phyloP scores from a whole-genome alignment of 148 eudicot species.

The Bassia scoparia region DNA sequence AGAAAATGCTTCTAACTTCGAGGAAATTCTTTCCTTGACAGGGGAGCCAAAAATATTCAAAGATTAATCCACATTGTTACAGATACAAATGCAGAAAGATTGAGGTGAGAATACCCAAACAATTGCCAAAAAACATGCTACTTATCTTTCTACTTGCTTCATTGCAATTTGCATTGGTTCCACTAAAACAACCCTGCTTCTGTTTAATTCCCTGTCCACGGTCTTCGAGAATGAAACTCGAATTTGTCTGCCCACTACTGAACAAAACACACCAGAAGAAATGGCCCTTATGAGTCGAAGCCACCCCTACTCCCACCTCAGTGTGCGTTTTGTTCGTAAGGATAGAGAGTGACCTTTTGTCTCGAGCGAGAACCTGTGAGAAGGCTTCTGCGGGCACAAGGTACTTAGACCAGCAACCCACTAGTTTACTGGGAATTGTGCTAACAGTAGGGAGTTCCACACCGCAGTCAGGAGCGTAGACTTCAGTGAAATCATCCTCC shows the following conservation, averaged over 20 bases:
- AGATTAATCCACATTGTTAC: not conserved
- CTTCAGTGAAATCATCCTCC: slow-evolving; percentile 56
- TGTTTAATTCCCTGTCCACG: slow-evolving; percentile 67
- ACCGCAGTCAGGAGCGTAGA: slow-evolving; percentile 76
- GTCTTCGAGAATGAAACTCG: slow-evolving; percentile 63
- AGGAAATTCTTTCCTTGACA: not conserved
- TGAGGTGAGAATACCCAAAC: slow-evolving; percentile 4
- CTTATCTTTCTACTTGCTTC: slow-evolving; percentile 17
- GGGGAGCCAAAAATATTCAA: not conserved
- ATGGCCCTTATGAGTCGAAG: slow-evolving; percentile 40
- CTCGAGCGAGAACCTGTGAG: slow-evolving; percentile 37
- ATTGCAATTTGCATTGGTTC: slow-evolving; percentile 50
- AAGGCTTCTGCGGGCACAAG: slow-evolving; percentile 57
- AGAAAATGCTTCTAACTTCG: not conserved
- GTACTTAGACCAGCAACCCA: slow-evolving; percentile 55
- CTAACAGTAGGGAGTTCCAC: slow-evolving; percentile 71
- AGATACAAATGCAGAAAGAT: slow-evolving; percentile 5
- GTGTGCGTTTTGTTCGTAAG: slow-evolving; percentile 48
- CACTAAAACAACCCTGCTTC: slow-evolving; percentile 72
- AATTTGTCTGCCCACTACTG: slow-evolving; percentile 41
- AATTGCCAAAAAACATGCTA: not conserved
- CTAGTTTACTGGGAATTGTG: slow-evolving; percentile 47
- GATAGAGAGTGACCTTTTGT: slow-evolving; percentile 38
- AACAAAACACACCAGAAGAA: slow-evolving; percentile 67
- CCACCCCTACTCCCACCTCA: slow-evolving; percentile 72